Percentiles rank a stretch among this genome's conserved stretches.
Evolutionary conservation across 805 yeast species (phyloP).

Genomic region (Metschnikowia matae): DNA sequence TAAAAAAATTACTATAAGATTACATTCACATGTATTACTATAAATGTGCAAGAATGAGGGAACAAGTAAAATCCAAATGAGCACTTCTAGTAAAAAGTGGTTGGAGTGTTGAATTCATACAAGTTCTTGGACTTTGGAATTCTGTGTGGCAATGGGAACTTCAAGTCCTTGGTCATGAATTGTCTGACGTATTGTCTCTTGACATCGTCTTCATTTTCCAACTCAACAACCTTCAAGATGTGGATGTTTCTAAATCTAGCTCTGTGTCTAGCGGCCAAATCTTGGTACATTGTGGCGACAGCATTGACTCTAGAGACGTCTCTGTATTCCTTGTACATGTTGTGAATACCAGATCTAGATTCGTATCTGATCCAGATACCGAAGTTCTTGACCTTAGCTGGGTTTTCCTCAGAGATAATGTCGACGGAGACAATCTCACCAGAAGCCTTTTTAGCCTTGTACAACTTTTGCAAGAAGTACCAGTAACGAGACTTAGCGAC

Average conservation of each 20-base stretch:
- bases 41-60: slow-evolving; percentile 13
- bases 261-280: slow-evolving; percentile 99
- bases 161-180: slow-evolving; percentile 90
- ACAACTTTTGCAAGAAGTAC: slow-evolving; percentile 99
- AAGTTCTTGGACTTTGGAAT: slow-evolving; percentile 83
- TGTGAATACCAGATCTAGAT: slow-evolving; percentile 99
- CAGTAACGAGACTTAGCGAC: slow-evolving; percentile 99
- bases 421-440: slow-evolving; percentile 97
- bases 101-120: slow-evolving; percentile 90
- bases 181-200: slow-evolving; percentile 99
- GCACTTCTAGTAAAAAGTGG: slow-evolving; percentile 85
- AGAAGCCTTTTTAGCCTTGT: slow-evolving; percentile 99
- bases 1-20: slow-evolving; percentile 5
- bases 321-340: slow-evolving; percentile 99
- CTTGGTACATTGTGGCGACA: slow-evolving; percentile 97
- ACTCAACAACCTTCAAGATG: slow-evolving; percentile 98
- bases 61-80: slow-evolving; percentile 1
- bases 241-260: slow-evolving; percentile 99
- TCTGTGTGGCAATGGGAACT: slow-evolving; percentile 99
- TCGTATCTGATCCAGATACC: slow-evolving; percentile 99
- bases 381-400: slow-evolving; percentile 99
- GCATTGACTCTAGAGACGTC: slow-evolving; percentile 99
- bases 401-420: slow-evolving; percentile 89
- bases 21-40: slow-evolving; percentile 18
- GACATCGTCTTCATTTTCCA: slow-evolving; percentile 95